Evolutionary conservation across 805 yeast species (phyloP).

Genomic region (Yamadazyma sp.): DNA sequence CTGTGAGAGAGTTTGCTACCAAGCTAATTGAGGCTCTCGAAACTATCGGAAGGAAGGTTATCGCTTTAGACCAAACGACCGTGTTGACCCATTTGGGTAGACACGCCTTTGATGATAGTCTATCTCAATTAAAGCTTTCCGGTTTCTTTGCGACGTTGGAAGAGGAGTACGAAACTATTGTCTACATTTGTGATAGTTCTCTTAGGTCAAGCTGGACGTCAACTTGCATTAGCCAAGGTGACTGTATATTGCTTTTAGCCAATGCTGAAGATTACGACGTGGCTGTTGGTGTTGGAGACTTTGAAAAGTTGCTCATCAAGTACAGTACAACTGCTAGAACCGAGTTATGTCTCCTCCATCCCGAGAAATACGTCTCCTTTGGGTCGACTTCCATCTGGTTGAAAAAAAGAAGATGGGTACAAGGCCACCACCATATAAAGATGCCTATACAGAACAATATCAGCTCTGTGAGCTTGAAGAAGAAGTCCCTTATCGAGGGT

Average conservation of each 20-base stretch:
- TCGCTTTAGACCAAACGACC: constrained; percentile 80
- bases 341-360: constrained; percentile 80
- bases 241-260: constrained; percentile 85
- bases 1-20: constrained; percentile 81
- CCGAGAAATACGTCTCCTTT: constrained; percentile 76
- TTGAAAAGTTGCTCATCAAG: constrained; percentile 72
- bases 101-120: constrained; percentile 82
- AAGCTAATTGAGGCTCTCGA: constrained; percentile 69
- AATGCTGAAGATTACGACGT: constrained; percentile 65
- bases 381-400: constrained; percentile 88
- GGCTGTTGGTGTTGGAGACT: constrained; percentile 77
- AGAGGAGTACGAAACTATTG: constrained; percentile 82
- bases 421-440: constrained; percentile 89
- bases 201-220: constrained; percentile 85
- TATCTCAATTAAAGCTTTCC: constrained; percentile 80
- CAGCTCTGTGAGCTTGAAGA: constrained; percentile 9
- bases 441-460: constrained; percentile 40
- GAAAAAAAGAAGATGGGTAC: constrained; percentile 84
- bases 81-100: constrained; percentile 79
- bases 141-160: constrained; percentile 91
- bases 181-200: constrained; percentile 85
- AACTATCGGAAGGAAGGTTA: constrained; percentile 69
- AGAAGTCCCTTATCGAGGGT: constrained; percentile 27
- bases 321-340: constrained; percentile 83
- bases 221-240: constrained; percentile 93